Percentiles rank a stretch among this genome's conserved stretches.
phyloP scores from a whole-genome alignment of 192 early-diverging fungal species.

The Backusella australiensis region DNA sequence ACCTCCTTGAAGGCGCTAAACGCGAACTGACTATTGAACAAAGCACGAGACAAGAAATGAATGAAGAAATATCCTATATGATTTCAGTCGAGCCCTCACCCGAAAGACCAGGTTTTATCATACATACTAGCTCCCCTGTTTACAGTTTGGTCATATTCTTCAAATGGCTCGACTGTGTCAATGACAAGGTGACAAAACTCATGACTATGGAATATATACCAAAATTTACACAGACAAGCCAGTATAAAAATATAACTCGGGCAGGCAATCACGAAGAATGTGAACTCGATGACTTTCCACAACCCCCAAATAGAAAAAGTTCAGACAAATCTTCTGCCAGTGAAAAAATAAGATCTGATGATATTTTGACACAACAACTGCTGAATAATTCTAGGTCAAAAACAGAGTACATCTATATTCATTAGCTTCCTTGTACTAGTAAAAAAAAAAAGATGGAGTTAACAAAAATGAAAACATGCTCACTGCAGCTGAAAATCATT shows the following conservation, averaged over 20 bases:
- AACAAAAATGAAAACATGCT: background rate
- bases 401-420: background rate
- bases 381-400: background rate
- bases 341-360: background rate
- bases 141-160: slow-evolving; percentile 26
- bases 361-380: background rate
- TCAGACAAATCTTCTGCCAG: background rate
- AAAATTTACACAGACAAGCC: slow-evolving; percentile 59
- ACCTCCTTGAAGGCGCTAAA: slow-evolving; percentile 37
- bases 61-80: slow-evolving; percentile 41
- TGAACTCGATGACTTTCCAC: slow-evolving; percentile 8
- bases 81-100: slow-evolving; percentile 31
- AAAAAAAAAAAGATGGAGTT: background rate
- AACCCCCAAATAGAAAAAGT: background rate
- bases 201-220: slow-evolving; percentile 76
- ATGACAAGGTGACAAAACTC: slow-evolving; percentile 65
- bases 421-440: background rate
- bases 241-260: background rate
- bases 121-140: slow-evolving; percentile 25
- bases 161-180: slow-evolving; percentile 55
- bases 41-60: slow-evolving; percentile 43
- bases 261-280: background rate
- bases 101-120: slow-evolving; percentile 12
- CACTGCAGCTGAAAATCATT: background rate
- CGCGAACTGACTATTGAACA: slow-evolving; percentile 52